Base-by-base conservation (phyloP, 2,329 filamentous ascomycete species). In the Fonsecaea multimorphosa region DNA sequence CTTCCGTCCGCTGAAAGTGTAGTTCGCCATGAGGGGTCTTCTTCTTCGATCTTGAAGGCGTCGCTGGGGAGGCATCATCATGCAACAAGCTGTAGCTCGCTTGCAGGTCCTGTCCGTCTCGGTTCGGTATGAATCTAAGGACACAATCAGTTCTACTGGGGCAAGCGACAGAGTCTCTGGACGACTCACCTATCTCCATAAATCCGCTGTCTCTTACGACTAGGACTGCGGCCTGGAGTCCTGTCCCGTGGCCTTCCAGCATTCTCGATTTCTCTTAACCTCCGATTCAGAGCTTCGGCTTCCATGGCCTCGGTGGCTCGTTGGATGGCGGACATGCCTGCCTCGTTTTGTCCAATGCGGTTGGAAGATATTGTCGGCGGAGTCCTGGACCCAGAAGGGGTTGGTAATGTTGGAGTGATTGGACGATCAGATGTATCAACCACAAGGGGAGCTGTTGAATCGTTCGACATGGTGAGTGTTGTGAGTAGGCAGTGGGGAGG, bases 11-110 rank as follows among this genome's bases (percentile, higher is more conserved):
- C 77, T 99, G 95, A 71, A 96, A 97, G 77, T 98, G 91, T 68
- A 97, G 85, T 78, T 97, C 95, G 59, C 91, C 91, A 75, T 96
- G 91, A 9, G 92, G 91, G 24, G 90, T 89, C 51, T 93, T 89
- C 80, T 91, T 93, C 80, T 92, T 92, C 65, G 90, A 86, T 76
- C 89, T 91, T 3, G 93, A 94, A 0, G 94, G 92, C 1, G 93
- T 97, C 12, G 94, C 91, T 22, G 95, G 95, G 22, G 94, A 97
- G 44, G 91, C 93, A 76, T 97, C 93, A 68, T 97, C 94, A 74
- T 96, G 91, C 31, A 98, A 84, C 62, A 98, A 82, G 76, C 89
- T 97, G 79, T 95, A 98, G 78, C 93, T 96, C 60, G 94, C 93
- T 76, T 94, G 91, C 27, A 98, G 83, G 78, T 99, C 95, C 78